Evolutionary conservation across 2,329 filamentous ascomycete species (phyloP).

Genomic region (Cladophialophora exuberans): DNA sequence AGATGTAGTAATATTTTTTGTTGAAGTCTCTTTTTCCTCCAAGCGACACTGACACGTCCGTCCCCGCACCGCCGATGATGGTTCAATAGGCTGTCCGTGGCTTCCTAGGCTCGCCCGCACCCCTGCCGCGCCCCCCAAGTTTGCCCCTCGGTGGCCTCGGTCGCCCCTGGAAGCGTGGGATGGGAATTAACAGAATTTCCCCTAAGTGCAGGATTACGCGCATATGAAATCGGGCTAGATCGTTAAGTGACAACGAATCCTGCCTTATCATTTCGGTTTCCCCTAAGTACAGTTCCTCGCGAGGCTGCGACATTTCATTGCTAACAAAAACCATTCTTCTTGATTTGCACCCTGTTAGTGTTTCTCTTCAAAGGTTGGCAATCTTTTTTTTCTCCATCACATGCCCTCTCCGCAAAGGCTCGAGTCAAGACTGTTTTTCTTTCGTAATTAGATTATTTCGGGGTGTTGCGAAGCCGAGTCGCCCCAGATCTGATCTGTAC

Average conservation of each 20-base stretch:
- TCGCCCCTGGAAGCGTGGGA: conserved; percentile 9
- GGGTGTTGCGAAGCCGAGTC: neutral
- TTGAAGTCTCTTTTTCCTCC: neutral
- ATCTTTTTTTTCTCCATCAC: conserved; percentile 1
- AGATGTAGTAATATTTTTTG: neutral
- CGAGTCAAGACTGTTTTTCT: neutral
- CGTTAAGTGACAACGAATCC: conserved; percentile 30
- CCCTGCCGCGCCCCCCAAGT: too few relatives aligned
- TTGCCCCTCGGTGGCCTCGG: too few relatives aligned
- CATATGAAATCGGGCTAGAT: conserved; percentile 22
- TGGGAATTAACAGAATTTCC: conserved; percentile 7
- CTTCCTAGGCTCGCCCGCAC: too few relatives aligned
- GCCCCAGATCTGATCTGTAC: neutral
- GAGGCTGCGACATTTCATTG: conserved; percentile 23
- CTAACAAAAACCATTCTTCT: conserved; percentile 30
- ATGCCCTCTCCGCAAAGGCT: neutral
- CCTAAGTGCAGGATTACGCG: conserved; percentile 36
- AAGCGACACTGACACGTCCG: too few relatives aligned
- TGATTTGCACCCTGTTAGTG: neutral
- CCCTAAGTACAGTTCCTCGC: conserved; percentile 32
- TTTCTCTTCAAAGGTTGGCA: neutral
- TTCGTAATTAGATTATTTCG: conserved; percentile 2
- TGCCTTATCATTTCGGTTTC: conserved; percentile 28
- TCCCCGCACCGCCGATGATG: too few relatives aligned
- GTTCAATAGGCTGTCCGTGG: too few relatives aligned